phyloP scores from a whole-genome alignment of 345 rosid genomes.

The Sapria himalayana region DNA sequence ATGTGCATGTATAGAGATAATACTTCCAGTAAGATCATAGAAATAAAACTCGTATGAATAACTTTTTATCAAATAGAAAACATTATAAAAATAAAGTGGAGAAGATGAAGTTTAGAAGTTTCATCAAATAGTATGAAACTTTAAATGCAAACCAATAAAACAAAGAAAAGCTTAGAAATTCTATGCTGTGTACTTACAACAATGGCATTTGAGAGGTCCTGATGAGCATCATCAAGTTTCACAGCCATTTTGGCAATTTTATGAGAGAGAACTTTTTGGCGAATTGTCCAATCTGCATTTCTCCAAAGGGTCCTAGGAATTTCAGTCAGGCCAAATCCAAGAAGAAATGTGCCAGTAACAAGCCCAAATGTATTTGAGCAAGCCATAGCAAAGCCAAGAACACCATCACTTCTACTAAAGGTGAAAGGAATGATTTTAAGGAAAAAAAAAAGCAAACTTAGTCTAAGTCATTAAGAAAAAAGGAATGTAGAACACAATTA shows the following conservation, averaged over 20 bases:
- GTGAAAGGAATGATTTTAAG: slow-evolving; percentile 3
- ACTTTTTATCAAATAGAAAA: neutral
- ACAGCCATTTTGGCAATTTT: slow-evolving; percentile 95
- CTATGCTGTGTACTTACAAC: slow-evolving; percentile 33
- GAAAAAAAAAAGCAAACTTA: slow-evolving; percentile 1
- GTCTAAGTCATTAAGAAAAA: too few relatives aligned
- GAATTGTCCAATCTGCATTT: slow-evolving; percentile 79
- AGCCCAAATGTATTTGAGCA: slow-evolving; percentile 99
- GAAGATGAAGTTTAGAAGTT: neutral
- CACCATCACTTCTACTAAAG: slow-evolving; percentile 33
- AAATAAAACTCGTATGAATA: too few relatives aligned
- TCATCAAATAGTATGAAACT: neutral
- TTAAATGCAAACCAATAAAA: neutral
- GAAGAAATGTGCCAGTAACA: slow-evolving; percentile 96
- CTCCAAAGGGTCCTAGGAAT: slow-evolving; percentile 82
- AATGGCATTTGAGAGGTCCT: slow-evolving; percentile 90
- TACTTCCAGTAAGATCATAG: too few relatives aligned
- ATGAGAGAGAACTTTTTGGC: slow-evolving; percentile 94
- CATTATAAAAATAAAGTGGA: neutral
- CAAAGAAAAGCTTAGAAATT: neutral
- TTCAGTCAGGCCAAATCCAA: slow-evolving; percentile 96
- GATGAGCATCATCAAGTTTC: slow-evolving; percentile 94
- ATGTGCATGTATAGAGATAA: too few relatives aligned
- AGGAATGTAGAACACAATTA: too few relatives aligned
- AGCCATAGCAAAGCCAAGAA: slow-evolving; percentile 92